A percentile compares a stretch with the other conserved stretches of the same genome.
These are phyloP conservation scores for Tricharina praecox DNA, from an alignment of 495 filamentous ascomycete genomes.

Conservation along the genomic window DNA sequence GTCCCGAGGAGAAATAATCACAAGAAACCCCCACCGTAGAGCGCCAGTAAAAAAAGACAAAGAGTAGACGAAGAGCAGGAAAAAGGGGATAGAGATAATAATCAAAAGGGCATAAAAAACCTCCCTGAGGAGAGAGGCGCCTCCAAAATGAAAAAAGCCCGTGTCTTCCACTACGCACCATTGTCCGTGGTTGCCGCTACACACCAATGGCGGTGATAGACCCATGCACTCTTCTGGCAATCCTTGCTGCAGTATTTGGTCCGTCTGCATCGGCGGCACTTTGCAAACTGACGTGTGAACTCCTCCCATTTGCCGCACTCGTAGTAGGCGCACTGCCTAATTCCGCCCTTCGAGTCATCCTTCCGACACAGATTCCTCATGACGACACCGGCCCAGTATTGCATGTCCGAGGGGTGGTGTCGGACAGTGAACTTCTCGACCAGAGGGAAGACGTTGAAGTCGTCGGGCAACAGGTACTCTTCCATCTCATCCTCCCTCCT, in stretches of 20 bases:
- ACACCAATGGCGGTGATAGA: constrained; percentile 95
- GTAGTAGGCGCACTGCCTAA: constrained; percentile 92
- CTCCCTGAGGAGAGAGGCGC: background rate
- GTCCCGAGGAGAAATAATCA: constrained; percentile 1
- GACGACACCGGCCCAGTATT: constrained; percentile 97
- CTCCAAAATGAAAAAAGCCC: background rate
- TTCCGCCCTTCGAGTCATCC: constrained; percentile 82
- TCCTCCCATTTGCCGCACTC: constrained; percentile 97
- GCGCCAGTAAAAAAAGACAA: constrained; percentile 3
- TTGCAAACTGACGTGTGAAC: constrained; percentile 88
- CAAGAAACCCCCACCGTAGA: constrained; percentile 2
- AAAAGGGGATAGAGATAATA: background rate
- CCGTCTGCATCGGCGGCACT: constrained; percentile 85
- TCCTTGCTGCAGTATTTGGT: constrained; percentile 99
- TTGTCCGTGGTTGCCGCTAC: too few species aligned
- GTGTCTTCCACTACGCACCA: too few species aligned
- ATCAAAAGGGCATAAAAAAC: too few species aligned
- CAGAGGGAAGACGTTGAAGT: constrained; percentile 94
- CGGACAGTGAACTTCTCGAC: constrained; percentile 96
- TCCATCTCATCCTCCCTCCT: constrained; percentile 49
- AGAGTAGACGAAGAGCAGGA: background rate
- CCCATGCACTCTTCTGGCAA: constrained; percentile 97
- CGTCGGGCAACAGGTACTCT: constrained; percentile 80
- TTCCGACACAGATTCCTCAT: constrained; percentile 98
- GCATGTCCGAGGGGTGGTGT: constrained; percentile 89